Evolutionary conservation across 345 rosid genomes (phyloP).

Genomic region (Linum usitatissimum): DNA sequence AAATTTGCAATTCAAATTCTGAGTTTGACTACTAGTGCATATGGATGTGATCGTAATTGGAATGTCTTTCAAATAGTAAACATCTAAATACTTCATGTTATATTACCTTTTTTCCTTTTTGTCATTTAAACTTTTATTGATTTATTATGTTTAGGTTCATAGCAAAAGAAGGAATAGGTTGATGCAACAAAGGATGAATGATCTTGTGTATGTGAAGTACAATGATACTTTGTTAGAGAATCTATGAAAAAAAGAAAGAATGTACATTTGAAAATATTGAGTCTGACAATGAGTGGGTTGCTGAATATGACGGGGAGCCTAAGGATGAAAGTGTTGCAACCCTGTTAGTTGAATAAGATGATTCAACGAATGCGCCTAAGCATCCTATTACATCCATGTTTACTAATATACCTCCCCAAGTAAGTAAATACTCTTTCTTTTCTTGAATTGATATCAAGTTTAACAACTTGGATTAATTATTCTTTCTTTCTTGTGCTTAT

Average conservation of each 20-base stretch:
- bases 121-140: neutral
- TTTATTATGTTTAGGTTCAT: neutral
- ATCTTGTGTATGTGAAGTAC: neutral
- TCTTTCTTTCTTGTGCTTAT: too few species aligned
- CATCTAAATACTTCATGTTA: too few species aligned
- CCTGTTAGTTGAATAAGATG: too few species aligned
- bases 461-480: too few species aligned
- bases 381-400: too few species aligned
- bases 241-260: neutral
- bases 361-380: too few species aligned
- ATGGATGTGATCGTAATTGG: neutral
- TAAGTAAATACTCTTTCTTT: too few species aligned
- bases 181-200: neutral
- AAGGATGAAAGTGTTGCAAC: too few species aligned
- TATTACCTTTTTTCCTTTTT: neutral
- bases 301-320: neutral
- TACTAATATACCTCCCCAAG: too few species aligned
- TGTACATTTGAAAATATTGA: neutral
- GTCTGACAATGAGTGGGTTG: neutral
- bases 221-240: neutral
- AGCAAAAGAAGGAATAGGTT: neutral
- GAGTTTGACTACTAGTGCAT: neutral
- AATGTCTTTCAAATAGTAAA: constrained; percentile 3
- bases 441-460: too few species aligned
- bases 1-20: neutral